These are phyloP conservation scores for Fusarium lateritium DNA, from an alignment of 2,329 filamentous ascomycete genomes.

Conservation along the genomic window DNA sequence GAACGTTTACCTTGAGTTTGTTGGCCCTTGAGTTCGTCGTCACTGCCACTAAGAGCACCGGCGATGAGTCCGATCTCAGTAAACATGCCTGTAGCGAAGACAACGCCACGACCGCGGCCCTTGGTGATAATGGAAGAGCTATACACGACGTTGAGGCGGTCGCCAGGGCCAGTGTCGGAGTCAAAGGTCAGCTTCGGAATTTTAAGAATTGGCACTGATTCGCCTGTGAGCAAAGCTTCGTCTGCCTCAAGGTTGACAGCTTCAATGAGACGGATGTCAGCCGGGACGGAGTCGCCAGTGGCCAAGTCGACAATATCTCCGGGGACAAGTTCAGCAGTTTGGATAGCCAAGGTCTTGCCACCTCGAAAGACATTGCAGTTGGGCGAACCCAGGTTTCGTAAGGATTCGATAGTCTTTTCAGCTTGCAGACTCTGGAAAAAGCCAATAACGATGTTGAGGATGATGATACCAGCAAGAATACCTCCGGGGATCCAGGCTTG, in stretches of 20 bases:
- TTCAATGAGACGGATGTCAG: conserved; percentile 67
- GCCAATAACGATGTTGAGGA: conserved; percentile 66
- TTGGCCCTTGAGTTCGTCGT: conserved; percentile 20
- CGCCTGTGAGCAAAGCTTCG: conserved; percentile 72
- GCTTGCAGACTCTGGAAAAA: conserved; percentile 61
- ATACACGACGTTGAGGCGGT: conserved; percentile 71
- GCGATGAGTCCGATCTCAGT: conserved; percentile 74
- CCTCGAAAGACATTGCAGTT: conserved; percentile 57
- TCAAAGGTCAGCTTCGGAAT: conserved; percentile 58
- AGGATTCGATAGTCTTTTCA: conserved; percentile 60
- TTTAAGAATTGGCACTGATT: conserved; percentile 70
- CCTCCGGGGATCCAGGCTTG: conserved; percentile 68
- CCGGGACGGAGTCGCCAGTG: conserved; percentile 70
- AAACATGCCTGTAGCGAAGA: conserved; percentile 71
- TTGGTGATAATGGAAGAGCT: conserved; percentile 71
- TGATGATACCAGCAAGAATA: conserved; percentile 67
- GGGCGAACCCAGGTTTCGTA: conserved; percentile 54
- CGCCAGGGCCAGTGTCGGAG: conserved; percentile 58
- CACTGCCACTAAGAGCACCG: conserved; percentile 53
- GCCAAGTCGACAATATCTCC: conserved; percentile 67
- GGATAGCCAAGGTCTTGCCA: conserved; percentile 52
- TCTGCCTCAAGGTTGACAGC: conserved; percentile 76
- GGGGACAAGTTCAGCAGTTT: conserved; percentile 62
- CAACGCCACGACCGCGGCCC: conserved; percentile 70
- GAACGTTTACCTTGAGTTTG: conserved; percentile 4